Base-by-base conservation (phyloP, 2,329 filamentous ascomycete species). In the Cadophora sp. region DNA sequence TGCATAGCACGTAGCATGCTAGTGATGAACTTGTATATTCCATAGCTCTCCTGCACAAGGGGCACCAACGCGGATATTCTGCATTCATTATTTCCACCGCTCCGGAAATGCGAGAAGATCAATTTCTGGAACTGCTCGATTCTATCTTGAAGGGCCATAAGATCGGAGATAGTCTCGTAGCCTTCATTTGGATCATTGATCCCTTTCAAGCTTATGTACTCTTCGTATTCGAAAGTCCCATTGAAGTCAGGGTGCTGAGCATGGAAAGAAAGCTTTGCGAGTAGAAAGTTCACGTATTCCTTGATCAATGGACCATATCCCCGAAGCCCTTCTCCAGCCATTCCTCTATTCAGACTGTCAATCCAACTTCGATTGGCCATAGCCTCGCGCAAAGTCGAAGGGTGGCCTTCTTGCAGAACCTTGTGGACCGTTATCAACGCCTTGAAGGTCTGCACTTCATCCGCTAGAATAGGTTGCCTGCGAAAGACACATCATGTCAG, bases 1-100 rank as follows among this genome's bases (percentile, higher is more conserved):
- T 99, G 95, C 94, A 99, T 97, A 19, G 96, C 96, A 66, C 96
- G 89, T 70, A 99, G 82, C 96, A 99, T 99, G 91, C 96, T 99
- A 0, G 96, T 99, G 73, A 97, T 94, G 79, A 99, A 99, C 81
- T 98, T 98, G 85, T 99, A 99, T 74, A 99, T 98, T 59, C 96
- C 96, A 80, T 98, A 99, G 79, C 94, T 98, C 83, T 99, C 96
- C 79, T 97, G 93, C 3, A 99, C 96, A 53, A 99, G 83, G 2
- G 94, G 93, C 26, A 98, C 94, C 64, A 99, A 83, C 1, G 96
- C 93, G 16, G 95, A 97, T 76, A 99, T 99, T 70, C 95, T 88
- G 80, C 95, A 98, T 80, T 99, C 96, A 77, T 98, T 99, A 82
- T 97, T 97, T 59, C 92, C 90, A 29, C 94, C 92, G 73, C 90